Evolutionary conservation across 164 flowering plant genomes (phyloP).

Genomic region (Kalanchoe fedtschenkoi): DNA sequence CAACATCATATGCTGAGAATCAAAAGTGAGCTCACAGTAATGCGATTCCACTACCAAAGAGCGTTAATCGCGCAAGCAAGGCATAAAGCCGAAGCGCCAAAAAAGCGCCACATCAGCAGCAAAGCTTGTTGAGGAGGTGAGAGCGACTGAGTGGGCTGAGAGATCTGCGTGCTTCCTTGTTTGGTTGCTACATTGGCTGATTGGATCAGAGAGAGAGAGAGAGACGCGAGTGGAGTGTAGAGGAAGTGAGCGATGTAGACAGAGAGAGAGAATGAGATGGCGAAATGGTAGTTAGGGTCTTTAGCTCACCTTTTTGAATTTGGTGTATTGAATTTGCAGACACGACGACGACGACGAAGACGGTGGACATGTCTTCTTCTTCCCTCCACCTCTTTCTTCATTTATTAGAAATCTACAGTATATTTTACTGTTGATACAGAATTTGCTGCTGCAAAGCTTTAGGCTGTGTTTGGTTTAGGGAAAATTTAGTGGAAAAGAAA

Average conservation of each 20-base stretch:
- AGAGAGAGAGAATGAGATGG: conserved; percentile 1
- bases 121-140: not conserved
- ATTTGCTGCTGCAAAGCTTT: too few species aligned
- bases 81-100: not conserved
- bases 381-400: too few species aligned
- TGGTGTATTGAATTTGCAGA: conserved; percentile 1
- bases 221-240: not conserved
- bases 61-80: not conserved
- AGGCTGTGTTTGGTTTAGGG: too few species aligned
- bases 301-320: not conserved
- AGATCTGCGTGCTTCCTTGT: not conserved
- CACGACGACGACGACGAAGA: not conserved
- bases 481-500: too few species aligned
- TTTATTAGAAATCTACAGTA: too few species aligned
- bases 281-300: conserved; percentile 8
- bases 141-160: conserved; percentile 12
- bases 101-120: not conserved
- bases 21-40: not conserved
- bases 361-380: not conserved
- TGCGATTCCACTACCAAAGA: not conserved
- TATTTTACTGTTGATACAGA: too few species aligned
- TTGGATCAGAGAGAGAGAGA: not conserved
- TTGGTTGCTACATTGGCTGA: not conserved
- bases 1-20: not conserved
- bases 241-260: not conserved